Conservation (phyloP, 2,329 filamentous ascomycete genomes). For the Ophiostoma sp. region DNA sequence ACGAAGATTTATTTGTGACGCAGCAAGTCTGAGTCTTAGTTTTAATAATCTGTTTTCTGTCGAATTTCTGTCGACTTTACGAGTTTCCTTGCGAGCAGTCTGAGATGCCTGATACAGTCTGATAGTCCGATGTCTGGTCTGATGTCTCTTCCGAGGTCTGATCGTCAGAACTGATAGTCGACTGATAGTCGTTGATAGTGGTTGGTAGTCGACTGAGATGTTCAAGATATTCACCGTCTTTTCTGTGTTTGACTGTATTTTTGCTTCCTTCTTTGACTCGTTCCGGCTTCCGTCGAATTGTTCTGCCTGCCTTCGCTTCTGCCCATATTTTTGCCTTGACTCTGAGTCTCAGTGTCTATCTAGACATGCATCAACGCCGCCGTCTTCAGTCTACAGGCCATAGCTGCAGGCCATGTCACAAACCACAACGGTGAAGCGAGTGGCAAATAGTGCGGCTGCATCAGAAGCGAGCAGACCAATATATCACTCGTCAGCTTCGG, state of each 20-base stretch:
- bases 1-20: constrained; percentile 13
- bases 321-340: not conserved
- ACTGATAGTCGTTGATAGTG: too few species aligned
- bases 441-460: not conserved
- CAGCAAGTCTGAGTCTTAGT: not conserved
- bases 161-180: not conserved
- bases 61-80: not conserved
- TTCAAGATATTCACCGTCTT: not conserved
- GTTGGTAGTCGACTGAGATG: not conserved
- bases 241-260: not conserved
- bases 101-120: constrained; percentile 1
- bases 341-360: not conserved
- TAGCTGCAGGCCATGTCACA: not conserved
- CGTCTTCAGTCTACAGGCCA: not conserved
- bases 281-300: not conserved
- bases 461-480: constrained; percentile 2
- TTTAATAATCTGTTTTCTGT: not conserved
- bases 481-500: not conserved
- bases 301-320: not conserved
- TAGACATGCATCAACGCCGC: not conserved
- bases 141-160: not conserved
- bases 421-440: constrained; percentile 7
- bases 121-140: not conserved
- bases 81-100: not conserved
- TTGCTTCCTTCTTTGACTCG: not conserved